These are phyloP conservation scores for Trichoderma sp. DNA, from an alignment of 2,329 filamentous ascomycete genomes.

Conservation along the genomic window DNA sequence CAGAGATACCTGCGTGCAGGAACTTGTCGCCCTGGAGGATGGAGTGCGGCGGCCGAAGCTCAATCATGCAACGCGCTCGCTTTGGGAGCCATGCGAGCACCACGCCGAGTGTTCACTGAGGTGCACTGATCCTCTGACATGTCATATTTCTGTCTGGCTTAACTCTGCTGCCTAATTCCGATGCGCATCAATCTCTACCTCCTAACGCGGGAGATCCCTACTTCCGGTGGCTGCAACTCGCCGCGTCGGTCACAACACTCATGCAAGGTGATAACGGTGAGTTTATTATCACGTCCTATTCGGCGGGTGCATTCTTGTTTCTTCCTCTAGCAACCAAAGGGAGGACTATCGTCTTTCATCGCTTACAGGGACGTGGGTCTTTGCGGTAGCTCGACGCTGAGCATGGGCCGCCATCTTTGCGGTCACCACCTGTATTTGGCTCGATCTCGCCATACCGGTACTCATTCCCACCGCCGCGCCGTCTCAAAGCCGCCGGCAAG, in stretches of 20 bases:
- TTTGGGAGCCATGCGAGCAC: neutral
- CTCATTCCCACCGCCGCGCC: neutral
- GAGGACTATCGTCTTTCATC: neutral
- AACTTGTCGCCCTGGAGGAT: neutral
- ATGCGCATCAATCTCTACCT: neutral
- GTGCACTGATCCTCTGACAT: neutral
- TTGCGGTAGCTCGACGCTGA: neutral
- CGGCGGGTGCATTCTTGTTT: neutral
- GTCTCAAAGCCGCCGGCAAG: neutral
- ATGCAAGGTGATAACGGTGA: neutral
- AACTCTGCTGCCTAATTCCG: neutral
- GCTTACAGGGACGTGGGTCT: neutral
- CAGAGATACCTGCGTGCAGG: neutral
- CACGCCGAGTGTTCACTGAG: neutral
- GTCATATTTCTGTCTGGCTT: neutral
- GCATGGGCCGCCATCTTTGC: neutral
- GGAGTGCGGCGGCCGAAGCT: neutral
- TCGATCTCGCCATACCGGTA: neutral
- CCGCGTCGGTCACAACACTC: neutral
- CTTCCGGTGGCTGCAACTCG: neutral
- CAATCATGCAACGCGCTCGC: neutral
- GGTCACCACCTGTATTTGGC: neutral
- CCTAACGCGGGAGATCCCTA: neutral
- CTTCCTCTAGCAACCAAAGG: neutral
- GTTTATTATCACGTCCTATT: neutral